Base-by-base conservation (phyloP, 2,329 filamentous ascomycete species). In the Penicillium brevicompactum region DNA sequence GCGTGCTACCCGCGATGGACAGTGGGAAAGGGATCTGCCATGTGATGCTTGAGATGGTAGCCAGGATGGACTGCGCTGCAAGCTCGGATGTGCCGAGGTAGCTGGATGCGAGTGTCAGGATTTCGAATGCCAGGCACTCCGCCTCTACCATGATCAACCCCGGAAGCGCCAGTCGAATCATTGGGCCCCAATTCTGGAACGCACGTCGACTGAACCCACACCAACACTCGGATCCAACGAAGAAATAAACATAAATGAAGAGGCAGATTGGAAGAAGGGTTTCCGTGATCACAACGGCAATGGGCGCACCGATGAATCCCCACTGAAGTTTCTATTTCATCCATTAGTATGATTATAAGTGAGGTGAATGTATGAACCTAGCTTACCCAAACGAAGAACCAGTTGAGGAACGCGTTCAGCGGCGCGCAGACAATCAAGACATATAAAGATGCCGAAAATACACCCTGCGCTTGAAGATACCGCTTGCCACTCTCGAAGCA, bases 1-100 rank as follows among this genome's bases (percentile, higher is more conserved):
- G 87, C 0, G 93, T 97, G 11, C 89, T 93, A 0, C 89, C 86
- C 2, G 93, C 92, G 55, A 97, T 93, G 31, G 88, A 90, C 57
- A 97, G 84, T 0, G 93, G 90, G 76, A 97, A 97, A 0, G 93
- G 92, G 46, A 97, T 87, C 73, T 96, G 91, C 78, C 92, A 97
- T 0, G 90, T 91, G 22, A 96, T 85, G 9, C 87, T 85, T 0
- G 88, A 86, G 44, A 96, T 80, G 0, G 89, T 94, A 21, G 88
- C 84, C 2, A 97, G 79, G 13, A 97, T 87, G 32, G 89, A 92
- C 73, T 99, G 92, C 0, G 94, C 92, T 0, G 93, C 93, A 1
- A 97, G 83, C 58, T 88, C 86, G 16, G 87, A 87, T 1, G 90
- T 86, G 14, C 89, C 90, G 55, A 97, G 87, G 64, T 89, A 90